phyloP scores from a whole-genome alignment of 1,139 yeast species.

The Lizanozyma gosingica region DNA sequence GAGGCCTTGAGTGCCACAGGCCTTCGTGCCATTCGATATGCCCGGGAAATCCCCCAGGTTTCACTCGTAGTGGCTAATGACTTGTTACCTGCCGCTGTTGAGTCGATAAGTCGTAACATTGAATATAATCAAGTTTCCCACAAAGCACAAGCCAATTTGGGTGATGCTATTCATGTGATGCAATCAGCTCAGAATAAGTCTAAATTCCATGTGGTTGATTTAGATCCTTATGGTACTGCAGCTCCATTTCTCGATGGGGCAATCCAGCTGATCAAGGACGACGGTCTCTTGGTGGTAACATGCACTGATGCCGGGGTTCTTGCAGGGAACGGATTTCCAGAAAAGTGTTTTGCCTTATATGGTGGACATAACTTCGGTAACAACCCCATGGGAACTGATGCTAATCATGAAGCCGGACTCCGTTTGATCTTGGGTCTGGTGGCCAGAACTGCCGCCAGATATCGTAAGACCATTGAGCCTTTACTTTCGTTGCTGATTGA shows the following conservation, averaged over 20 bases:
- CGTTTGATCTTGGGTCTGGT: constrained; percentile 73
- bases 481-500: constrained; percentile 78
- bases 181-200: constrained; percentile 33
- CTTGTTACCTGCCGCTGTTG: constrained; percentile 78
- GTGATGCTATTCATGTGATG: constrained; percentile 87
- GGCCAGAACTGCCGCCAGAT: constrained; percentile 79
- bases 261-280: constrained; percentile 68
- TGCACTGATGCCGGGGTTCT: constrained; percentile 94
- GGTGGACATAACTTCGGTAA: constrained; percentile 72
- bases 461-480: constrained; percentile 83
- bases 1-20: constrained; percentile 97
- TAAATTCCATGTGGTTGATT: constrained; percentile 75
- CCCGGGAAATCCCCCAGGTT: constrained; percentile 75
- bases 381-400: constrained; percentile 65
- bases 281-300: constrained; percentile 79
- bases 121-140: constrained; percentile 49
- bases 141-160: constrained; percentile 57
- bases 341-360: constrained; percentile 86
- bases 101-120: constrained; percentile 64
- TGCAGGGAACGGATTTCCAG: constrained; percentile 95
- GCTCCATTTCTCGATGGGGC: constrained; percentile 93
- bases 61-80: constrained; percentile 80
- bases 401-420: constrained; percentile 89
- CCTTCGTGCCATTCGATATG: constrained; percentile 84
- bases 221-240: constrained; percentile 97